These are phyloP conservation scores for Phialemoniopsis sp. DNA, from an alignment of 2,329 filamentous ascomycete species.

Conservation along the genomic window DNA sequence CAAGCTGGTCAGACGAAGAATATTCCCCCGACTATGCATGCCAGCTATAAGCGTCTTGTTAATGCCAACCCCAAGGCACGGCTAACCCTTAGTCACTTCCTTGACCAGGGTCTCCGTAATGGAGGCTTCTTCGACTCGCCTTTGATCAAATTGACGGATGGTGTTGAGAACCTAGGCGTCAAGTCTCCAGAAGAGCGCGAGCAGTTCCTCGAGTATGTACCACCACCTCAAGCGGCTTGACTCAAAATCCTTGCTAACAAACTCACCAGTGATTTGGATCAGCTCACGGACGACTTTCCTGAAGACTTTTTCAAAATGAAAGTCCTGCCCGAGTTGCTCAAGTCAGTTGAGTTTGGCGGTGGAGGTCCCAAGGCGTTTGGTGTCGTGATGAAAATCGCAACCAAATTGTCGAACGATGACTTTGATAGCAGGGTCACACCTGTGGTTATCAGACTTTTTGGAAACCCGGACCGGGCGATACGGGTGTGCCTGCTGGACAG, in stretches of 20 bases:
- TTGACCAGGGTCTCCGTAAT: constrained; percentile 79
- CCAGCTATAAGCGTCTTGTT: constrained; percentile 83
- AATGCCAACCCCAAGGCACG: constrained; percentile 87
- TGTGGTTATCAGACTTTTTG: constrained; percentile 81
- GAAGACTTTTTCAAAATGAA: constrained; percentile 99
- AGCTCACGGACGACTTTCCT: constrained; percentile 87
- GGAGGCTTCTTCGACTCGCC: constrained; percentile 92
- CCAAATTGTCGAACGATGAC: constrained; percentile 84
- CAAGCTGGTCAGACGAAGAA: constrained; percentile 82
- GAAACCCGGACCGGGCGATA: constrained; percentile 86
- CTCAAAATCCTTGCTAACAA: constrained; percentile 12
- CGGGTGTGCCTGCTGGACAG: constrained; percentile 89
- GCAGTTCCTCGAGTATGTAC: constrained; percentile 64
- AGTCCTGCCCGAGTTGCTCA: constrained; percentile 89
- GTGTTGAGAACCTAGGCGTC: constrained; percentile 86
- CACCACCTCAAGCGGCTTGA: too few relatives aligned
- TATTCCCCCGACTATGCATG: constrained; percentile 83
- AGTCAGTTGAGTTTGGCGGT: constrained; percentile 97
- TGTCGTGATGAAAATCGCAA: constrained; percentile 85
- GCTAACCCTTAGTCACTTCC: constrained; percentile 77
- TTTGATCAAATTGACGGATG: constrained; percentile 86
- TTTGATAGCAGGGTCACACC: constrained; percentile 82
- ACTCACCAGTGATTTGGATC: constrained; percentile 65
- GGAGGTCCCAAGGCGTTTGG: constrained; percentile 87
- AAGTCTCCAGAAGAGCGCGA: constrained; percentile 84